These are phyloP conservation scores for Rhytidiadelphus loreus DNA, from an alignment of 225 moss, liverwort and hornwort genomes.

Conservation along the genomic window DNA sequence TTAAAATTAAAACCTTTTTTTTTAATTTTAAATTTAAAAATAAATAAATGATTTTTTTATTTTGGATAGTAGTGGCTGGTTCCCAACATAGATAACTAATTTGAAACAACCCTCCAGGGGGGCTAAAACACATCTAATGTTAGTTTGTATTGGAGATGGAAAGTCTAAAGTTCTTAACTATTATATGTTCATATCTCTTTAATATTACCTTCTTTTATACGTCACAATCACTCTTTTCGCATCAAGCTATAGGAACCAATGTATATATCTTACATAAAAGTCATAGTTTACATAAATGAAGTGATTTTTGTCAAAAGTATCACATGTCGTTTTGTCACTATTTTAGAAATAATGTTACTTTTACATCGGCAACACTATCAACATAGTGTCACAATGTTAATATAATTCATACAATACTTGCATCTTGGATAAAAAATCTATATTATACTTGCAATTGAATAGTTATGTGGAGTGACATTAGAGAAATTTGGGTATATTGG, in stretches of 20 bases:
- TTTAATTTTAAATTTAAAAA: too few relatives aligned
- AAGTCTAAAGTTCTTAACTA: not conserved
- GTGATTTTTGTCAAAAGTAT: not conserved
- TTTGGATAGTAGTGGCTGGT: too few relatives aligned
- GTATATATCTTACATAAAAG: not conserved
- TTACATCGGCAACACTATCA: not conserved
- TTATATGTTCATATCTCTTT: fast-evolving
- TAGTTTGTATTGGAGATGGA: not conserved
- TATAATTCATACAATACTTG: not conserved
- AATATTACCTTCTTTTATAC: not conserved
- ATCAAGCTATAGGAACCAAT: not conserved
- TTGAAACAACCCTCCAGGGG: too few relatives aligned
- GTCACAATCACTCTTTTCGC: not conserved
- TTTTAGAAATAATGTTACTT: not conserved
- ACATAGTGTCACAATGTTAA: not conserved
- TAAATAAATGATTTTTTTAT: too few relatives aligned
- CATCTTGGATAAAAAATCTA: not conserved
- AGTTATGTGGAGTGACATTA: fast-evolving
- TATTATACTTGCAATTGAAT: not conserved
- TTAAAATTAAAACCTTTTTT: too few relatives aligned
- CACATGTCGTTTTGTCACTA: not conserved
- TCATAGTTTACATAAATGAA: not conserved
- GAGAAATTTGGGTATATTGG: not conserved
- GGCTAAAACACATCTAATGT: too few relatives aligned
- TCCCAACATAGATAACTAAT: too few relatives aligned